A percentile compares a stretch with the other conserved stretches of the same genome.
These are phyloP conservation scores for Penicillium paradoxum DNA, from an alignment of 495 filamentous ascomycete genomes.

Conservation along the genomic window DNA sequence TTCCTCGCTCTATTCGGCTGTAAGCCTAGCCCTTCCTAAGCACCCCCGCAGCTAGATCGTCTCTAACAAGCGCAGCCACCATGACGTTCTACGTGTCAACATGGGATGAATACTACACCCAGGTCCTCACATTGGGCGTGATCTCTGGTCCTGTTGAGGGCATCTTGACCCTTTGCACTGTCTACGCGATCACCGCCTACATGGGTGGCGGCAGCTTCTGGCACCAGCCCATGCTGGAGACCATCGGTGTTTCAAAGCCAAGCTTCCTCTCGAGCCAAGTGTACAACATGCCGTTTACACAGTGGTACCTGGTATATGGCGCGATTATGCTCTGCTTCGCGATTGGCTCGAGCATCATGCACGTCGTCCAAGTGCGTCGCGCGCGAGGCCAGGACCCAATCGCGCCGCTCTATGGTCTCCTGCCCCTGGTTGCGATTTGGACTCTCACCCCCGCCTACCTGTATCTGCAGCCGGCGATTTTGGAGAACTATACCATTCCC, in stretches of 20 bases:
- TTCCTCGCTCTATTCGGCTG: conserved; percentile 79
- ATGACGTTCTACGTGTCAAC: conserved; percentile 97
- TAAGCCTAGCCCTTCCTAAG: conserved; percentile 32
- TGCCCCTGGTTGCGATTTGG: conserved; percentile 76
- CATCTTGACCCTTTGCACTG: conserved; percentile 72
- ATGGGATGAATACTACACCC: conserved; percentile 98
- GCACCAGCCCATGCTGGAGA: conserved; percentile 73
- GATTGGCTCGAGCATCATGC: conserved; percentile 61
- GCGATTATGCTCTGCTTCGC: conserved; percentile 78
- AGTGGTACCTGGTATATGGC: conserved; percentile 94
- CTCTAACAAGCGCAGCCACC: conserved; percentile 48
- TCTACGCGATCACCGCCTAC: conserved; percentile 82
- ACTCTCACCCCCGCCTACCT: conserved; percentile 69
- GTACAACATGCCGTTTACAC: conserved; percentile 76
- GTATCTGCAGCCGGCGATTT: conserved; percentile 75
- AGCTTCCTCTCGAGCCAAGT: conserved; percentile 60
- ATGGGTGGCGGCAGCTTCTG: conserved; percentile 88
- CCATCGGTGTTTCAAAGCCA: conserved; percentile 61
- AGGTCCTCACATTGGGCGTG: conserved; percentile 86
- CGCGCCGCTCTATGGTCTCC: conserved; percentile 71
- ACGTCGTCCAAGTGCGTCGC: conserved; percentile 76
- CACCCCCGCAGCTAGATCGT: neutral
- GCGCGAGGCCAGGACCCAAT: conserved; percentile 64
- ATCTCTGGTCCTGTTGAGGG: conserved; percentile 95
- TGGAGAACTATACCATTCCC: conserved; percentile 75